A percentile compares a stretch with the other conserved stretches of the same genome.
Conservation (phyloP, 1,284 basidiomycete species). For the Pholiota adiposa region DNA sequence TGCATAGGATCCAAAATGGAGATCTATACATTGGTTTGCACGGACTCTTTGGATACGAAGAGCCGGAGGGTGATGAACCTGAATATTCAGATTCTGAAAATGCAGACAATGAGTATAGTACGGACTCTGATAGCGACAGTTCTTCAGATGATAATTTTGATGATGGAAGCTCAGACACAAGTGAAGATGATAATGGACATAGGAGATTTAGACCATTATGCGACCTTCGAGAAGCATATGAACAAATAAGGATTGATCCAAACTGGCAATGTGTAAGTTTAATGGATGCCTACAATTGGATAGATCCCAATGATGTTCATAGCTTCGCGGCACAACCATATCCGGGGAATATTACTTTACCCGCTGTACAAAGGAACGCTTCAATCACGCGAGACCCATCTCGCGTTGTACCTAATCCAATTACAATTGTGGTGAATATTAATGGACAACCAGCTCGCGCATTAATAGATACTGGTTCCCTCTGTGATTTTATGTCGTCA, state of each 20-base stretch:
- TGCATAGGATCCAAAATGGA: no score
- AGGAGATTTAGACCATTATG: no score
- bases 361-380: background rate
- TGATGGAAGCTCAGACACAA: no score
- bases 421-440: conserved; percentile 11
- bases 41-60: background rate
- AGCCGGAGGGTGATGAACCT: conserved; percentile 1
- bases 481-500: conserved; percentile 18
- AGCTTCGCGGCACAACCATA: no score
- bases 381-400: background rate
- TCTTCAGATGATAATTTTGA: background rate
- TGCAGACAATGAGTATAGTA: background rate
- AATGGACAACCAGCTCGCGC: conserved; percentile 8
- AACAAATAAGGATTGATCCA: no score
- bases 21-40: background rate
- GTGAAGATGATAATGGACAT: no score
- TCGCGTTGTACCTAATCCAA: conserved; percentile 5
- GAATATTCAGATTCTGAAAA: no score
- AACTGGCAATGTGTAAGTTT: no score
- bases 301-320: no score
- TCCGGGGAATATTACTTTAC: no score
- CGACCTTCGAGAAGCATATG: no score
- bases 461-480: conserved; percentile 14
- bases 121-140: background rate
- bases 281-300: no score